Base-by-base conservation (phyloP, 352 stramenopile genomes). In the Globisporangium iwayamae region DNA sequence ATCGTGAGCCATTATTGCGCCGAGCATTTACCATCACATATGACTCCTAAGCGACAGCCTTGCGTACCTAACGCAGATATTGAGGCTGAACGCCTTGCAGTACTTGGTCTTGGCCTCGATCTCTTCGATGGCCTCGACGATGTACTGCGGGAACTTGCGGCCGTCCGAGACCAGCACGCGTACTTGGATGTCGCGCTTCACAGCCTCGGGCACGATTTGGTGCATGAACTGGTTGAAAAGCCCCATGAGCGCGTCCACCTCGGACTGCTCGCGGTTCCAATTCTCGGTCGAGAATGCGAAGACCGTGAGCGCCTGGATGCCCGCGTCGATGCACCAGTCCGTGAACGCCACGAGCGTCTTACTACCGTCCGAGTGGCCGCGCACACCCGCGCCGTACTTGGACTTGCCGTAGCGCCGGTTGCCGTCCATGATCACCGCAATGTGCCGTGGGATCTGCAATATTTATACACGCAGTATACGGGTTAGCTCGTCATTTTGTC, bases 261-360 rank as follows among this genome's bases (percentile, higher is more conserved):
- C 96, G 16, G 72, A 65, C 57, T 81, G 66, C 22, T 95, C 83
- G 51, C 96, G 83, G 62, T 94, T 94, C 94, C 94, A 98, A 69
- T 99, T 99, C 76, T 99, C 87, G 16, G 94, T 98, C 14, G 91
- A 98, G 73, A 99, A 99, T 8, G 90, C 96, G 71, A 97, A 99
- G 4, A 98, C 78, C 10, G 96, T 99, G 25, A 98, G 79, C 48
- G 94, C 80, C 55, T 94, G 66, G 38, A 99, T 81, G 14, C 85
- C 89, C 0, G 84, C 75, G 16, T 93, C 88, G n/a, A 98, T 93
- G 67, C 96, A 99, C 97, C 96, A 99, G 63, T 98, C 91, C 30
- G 92, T 90, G 74, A 99, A 98, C 46, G 97, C 81, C 9, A 97
- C 92, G 18, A 99, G 79, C 65, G 93, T 98, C 76, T 90, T 94